Evolutionary conservation across 2,329 filamentous ascomycete species (phyloP).

Genomic region (Fonsecaea pedrosoi): DNA sequence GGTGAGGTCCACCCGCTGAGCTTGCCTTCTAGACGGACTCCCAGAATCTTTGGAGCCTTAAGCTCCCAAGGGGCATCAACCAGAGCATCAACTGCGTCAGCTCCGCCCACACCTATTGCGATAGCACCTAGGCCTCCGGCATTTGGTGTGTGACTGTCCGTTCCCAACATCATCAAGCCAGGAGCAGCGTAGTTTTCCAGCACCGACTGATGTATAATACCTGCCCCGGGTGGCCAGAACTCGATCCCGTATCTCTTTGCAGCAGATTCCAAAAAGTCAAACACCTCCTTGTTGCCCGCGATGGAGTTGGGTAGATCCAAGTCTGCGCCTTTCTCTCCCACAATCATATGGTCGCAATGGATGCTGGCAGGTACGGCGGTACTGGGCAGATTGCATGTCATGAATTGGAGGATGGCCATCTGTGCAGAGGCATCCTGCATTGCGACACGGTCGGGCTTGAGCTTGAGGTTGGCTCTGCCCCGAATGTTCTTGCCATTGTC

Average conservation of each 20-base stretch:
- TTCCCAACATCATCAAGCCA: conserved; percentile 97
- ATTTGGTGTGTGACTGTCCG: conserved; percentile 96
- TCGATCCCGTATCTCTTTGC: conserved; percentile 91
- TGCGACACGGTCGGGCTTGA: conserved; percentile 95
- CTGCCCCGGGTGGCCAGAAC: conserved; percentile 92
- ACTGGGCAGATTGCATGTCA: conserved; percentile 87
- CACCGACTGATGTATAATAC: conserved; percentile 97
- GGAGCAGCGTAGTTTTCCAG: conserved; percentile 98
- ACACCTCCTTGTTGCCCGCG: conserved; percentile 92
- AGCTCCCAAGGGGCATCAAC: conserved; percentile 97
- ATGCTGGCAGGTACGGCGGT: conserved; percentile 96
- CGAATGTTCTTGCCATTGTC: conserved; percentile 83
- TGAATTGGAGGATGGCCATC: conserved; percentile 98
- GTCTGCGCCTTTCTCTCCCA: conserved; percentile 88
- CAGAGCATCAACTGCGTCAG: conserved; percentile 94
- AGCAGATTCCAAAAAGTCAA: conserved; percentile 94
- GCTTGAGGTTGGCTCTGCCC: conserved; percentile 89
- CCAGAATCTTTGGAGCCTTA: conserved; percentile 89
- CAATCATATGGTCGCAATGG: conserved; percentile 99
- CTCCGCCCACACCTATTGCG: conserved; percentile 95
- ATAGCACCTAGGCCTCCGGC: conserved; percentile 93
- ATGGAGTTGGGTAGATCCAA: conserved; percentile 85
- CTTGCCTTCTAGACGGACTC: conserved; percentile 81
- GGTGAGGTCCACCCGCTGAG: conserved; percentile 90
- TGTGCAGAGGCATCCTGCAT: conserved; percentile 99